Evolutionary conservation across 2,329 filamentous ascomycete genomes (phyloP).

Genomic region (Alternaria ethzedia): DNA sequence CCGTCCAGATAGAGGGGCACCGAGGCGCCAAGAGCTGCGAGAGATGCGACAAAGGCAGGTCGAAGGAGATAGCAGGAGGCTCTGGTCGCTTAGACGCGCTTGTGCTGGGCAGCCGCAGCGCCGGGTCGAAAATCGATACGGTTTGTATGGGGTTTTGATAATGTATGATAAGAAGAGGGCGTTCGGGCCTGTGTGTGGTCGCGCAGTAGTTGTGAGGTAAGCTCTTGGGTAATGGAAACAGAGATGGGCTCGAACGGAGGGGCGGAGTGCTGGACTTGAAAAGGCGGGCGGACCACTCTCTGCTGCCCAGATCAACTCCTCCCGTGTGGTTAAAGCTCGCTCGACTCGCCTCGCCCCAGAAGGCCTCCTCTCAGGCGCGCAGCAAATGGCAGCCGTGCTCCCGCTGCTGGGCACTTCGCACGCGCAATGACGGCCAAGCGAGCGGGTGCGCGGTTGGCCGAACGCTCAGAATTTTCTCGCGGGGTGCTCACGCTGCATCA

Average conservation of each 20-base stretch:
- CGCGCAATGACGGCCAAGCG: constrained; percentile 27
- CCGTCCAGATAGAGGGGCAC: constrained; percentile 46
- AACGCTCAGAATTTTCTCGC: constrained; percentile 36
- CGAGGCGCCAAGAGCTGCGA: constrained; percentile 42
- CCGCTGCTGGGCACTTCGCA: constrained; percentile 20
- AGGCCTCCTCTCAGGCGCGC: constrained; percentile 14
- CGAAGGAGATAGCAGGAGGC: constrained; percentile 30
- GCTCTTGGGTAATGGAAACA: constrained; percentile 57
- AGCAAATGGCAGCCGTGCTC: constrained; percentile 31
- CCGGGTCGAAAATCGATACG: constrained; percentile 41
- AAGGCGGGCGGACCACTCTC: constrained; percentile 38
- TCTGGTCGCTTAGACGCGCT: constrained; percentile 48
- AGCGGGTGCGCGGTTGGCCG: constrained; percentile 27
- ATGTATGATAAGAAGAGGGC: constrained; percentile 51
- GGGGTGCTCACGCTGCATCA: constrained; percentile 26
- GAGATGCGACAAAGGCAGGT: constrained; percentile 41
- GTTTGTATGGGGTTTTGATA: constrained; percentile 50
- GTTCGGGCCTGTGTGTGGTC: constrained; percentile 43
- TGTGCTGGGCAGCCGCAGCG: constrained; percentile 40
- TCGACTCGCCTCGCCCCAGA: constrained; percentile 19
- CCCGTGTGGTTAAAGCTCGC: constrained; percentile 25
- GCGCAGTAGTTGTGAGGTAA: constrained; percentile 55
- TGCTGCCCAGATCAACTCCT: constrained; percentile 26
- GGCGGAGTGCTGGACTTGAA: constrained; percentile 45
- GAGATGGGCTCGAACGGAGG: constrained; percentile 36